Conservation (phyloP, 805 yeast species). For the Candida bentonensis region DNA sequence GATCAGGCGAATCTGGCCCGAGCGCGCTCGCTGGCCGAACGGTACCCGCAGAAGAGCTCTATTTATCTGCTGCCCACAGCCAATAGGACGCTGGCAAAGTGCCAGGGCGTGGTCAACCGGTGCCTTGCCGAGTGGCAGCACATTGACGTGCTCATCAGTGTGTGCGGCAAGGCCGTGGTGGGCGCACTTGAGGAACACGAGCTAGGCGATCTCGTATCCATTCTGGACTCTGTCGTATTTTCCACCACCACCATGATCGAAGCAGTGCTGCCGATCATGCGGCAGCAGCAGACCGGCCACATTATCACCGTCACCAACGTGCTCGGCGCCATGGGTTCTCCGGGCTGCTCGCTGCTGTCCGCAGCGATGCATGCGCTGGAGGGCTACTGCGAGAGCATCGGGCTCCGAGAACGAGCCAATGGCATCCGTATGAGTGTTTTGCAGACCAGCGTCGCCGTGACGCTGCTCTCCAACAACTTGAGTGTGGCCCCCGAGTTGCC, state of each 20-base stretch:
- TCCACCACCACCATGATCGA: constrained; percentile 5
- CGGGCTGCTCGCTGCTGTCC: constrained; percentile 12
- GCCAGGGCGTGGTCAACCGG: background rate
- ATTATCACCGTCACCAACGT: constrained; percentile 9
- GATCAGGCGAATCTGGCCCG: background rate
- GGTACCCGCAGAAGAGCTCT: background rate
- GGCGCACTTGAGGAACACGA: constrained; percentile 1
- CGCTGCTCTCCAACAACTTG: background rate
- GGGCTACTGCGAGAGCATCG: constrained; percentile 11
- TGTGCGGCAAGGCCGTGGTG: background rate
- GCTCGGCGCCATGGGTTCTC: constrained; percentile 15
- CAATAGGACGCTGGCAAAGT: background rate
- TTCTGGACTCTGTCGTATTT: background rate
- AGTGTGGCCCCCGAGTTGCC: background rate
- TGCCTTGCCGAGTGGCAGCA: background rate
- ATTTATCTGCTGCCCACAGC: background rate
- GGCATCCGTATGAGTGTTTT: background rate
- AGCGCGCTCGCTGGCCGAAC: background rate
- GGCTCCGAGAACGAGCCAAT: background rate
- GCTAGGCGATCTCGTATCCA: background rate
- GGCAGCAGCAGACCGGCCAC: constrained; percentile 12
- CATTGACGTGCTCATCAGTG: background rate
- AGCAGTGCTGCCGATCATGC: constrained; percentile 11
- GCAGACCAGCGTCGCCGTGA: constrained; percentile 1
- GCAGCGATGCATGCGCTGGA: constrained; percentile 16